A percentile compares a stretch with the other conserved stretches of the same genome.
phyloP scores from a whole-genome alignment of 2,329 filamentous ascomycete genomes.

The Penicillium decumbens region DNA sequence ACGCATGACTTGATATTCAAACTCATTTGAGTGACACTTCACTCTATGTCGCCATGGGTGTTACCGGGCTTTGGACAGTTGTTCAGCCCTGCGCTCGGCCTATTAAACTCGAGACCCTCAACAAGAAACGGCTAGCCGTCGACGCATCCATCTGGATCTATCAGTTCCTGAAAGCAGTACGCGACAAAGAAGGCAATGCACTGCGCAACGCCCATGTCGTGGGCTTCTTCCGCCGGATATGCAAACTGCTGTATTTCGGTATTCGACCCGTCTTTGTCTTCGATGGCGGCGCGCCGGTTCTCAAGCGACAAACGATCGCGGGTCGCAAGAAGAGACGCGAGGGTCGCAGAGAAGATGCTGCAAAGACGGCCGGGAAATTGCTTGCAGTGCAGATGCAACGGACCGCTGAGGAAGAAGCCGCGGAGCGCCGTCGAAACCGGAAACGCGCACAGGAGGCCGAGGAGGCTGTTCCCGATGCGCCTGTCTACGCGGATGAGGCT shows the following conservation, averaged over 20 bases:
- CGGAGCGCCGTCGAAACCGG: slow-evolving; percentile 54
- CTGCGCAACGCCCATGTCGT: slow-evolving; percentile 93
- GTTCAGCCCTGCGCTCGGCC: slow-evolving; percentile 91
- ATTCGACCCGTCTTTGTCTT: slow-evolving; percentile 98
- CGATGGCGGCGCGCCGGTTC: slow-evolving; percentile 83
- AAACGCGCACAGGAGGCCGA: slow-evolving; percentile 51
- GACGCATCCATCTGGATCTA: slow-evolving; percentile 99
- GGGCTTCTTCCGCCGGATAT: slow-evolving; percentile 96
- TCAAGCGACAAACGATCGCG: slow-evolving; percentile 88
- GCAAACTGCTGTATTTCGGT: slow-evolving; percentile 93
- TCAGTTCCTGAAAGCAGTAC: slow-evolving; percentile 97
- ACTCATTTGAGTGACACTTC: background rate
- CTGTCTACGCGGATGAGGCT: slow-evolving; percentile 89
- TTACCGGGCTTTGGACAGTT: slow-evolving; percentile 95
- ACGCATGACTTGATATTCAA: background rate
- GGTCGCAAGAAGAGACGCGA: slow-evolving; percentile 74
- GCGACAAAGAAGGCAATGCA: slow-evolving; percentile 96
- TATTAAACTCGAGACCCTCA: slow-evolving; percentile 92
- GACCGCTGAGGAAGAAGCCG: slow-evolving; percentile 74
- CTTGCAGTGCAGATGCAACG: slow-evolving; percentile 93
- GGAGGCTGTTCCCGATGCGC: slow-evolving; percentile 62
- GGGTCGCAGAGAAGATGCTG: slow-evolving; percentile 87
- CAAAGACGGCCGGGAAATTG: slow-evolving; percentile 82
- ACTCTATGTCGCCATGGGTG: slow-evolving; percentile 65
- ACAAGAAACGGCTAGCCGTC: slow-evolving; percentile 91